Evolutionary conservation across 2,329 filamentous ascomycete genomes (phyloP).

Genomic region (Botrytis galanthina): DNA sequence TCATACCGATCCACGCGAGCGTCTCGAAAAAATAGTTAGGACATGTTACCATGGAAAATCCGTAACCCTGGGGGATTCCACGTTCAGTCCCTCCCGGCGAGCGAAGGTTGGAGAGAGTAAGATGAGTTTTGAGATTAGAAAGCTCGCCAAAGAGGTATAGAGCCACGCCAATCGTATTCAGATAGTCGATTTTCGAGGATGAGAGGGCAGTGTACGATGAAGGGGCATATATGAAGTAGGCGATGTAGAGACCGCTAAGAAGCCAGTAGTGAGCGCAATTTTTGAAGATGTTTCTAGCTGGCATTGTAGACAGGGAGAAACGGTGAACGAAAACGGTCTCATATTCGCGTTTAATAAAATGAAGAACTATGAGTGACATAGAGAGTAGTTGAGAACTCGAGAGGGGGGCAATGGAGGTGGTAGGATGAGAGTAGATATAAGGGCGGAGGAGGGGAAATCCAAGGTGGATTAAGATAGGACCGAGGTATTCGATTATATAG

Average conservation of each 20-base stretch:
- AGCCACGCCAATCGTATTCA: conserved; percentile 67
- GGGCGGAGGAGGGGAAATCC: conserved; percentile 68
- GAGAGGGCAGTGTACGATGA: conserved; percentile 60
- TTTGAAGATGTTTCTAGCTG: conserved; percentile 83
- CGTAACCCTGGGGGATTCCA: conserved; percentile 81
- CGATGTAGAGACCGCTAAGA: conserved; percentile 74
- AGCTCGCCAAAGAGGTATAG: conserved; percentile 77
- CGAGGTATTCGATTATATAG: conserved; percentile 92
- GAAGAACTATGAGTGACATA: conserved; percentile 70
- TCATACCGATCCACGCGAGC: conserved; percentile 80
- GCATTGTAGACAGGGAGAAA: conserved; percentile 95
- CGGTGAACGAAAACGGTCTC: conserved; percentile 94
- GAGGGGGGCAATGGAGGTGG: conserved; percentile 50
- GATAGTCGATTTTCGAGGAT: conserved; percentile 36
- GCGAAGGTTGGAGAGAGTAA: conserved; percentile 74
- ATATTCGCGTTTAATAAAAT: conserved; percentile 93
- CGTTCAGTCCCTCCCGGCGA: conserved; percentile 78
- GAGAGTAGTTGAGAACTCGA: conserved; percentile 68
- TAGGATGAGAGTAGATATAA: conserved; percentile 60
- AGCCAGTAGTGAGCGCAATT: conserved; percentile 96
- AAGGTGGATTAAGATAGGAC: conserved; percentile 84
- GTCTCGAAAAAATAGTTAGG: conserved; percentile 97
- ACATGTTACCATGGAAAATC: conserved; percentile 85
- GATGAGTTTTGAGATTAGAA: conserved; percentile 76
- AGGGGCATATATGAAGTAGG: conserved; percentile 82